Evolutionary conservation across 352 stramenopile genomes (phyloP), one percentile per base, ranked within the genome.

Genomic region (Thraustochytrium striatum): DNA sequence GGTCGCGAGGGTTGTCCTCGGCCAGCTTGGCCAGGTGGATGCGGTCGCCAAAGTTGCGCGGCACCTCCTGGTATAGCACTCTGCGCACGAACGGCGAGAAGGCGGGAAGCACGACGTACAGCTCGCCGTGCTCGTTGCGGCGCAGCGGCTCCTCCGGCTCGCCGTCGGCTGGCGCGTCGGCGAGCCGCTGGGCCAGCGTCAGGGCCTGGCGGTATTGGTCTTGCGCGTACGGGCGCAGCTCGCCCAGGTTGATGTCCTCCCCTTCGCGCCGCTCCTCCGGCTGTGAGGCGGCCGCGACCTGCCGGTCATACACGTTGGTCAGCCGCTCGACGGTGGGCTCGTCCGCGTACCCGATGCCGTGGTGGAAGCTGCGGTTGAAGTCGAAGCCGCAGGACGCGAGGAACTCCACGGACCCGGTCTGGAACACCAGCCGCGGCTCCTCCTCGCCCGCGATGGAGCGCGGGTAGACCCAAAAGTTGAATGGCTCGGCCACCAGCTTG

Each of bases 401-500:
- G 73, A 93, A 93, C 72, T 91, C 87, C 8, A 93, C 84, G 72
- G 88, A 92, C 39, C 87, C 91, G 0, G 87, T 86, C 70, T 93
- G 89, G 62, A 88, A 92, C 72, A 92, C 59, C 52, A 93, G 92
- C 21, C 89, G 88, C 72, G 90, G 84, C 78, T 93, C 89, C 61
- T 70, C 35, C 19, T 85, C 69, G 7, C 86, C 83, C 50, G 84
- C 84, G 53, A 91, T 90, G 25, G 88, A 87, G 1, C 87, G 84
- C 7, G 89, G 89, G 65, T 92, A 92, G 11, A 93, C 84, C 82
- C 91, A 93, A 79, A 93, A 92, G 83, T 93, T 93, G 87, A 87
- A 93, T n/a, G 87, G 91, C 79, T 87, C 88, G 25, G 59, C 36
- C 44, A 52, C 72, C 30, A 79, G 57, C 32, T 19, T 33, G 35